Base-by-base conservation (phyloP, 108 stramenopile genomes). In the Pelagomonas calceolata region DNA sequence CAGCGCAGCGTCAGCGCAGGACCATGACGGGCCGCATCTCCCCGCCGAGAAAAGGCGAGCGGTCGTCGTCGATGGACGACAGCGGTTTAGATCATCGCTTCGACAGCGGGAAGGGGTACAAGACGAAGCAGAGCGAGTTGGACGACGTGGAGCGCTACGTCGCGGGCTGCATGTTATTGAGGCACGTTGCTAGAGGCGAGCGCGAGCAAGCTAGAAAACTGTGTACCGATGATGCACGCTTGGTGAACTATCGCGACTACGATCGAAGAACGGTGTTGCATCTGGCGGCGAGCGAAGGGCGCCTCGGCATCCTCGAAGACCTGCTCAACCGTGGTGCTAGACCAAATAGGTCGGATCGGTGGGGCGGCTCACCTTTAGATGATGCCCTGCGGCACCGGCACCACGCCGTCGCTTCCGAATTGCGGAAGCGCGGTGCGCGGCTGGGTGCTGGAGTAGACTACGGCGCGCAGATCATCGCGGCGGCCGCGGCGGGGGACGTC, bases 341-440 rank as follows among this genome's bases (percentile, higher is more conserved):
- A 30, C 64, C 84, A 39, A 84, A 80, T 46, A 66, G 78, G 21
- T 66, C 64, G 32, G 87, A 88, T 70, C 77, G 87, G 31, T 88
- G 87, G 87, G 84, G 87, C 0, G 64, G 76, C 17, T 79, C 80
- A 26, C 87, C 87, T 0, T 66, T 86, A 26, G 87, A 82, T 67
- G 87, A 88, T 64, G 84, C 87, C 30, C 63, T 71, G 30, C 73
- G 84, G 5, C 82, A 85, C 67, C 65, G 64, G 32, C 84, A 86
- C 65, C 69, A 70, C 34, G 69, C 74, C 14, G 77, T 80, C 63
- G 71, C 79, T 44, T 78, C 77, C 51, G 80, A 68, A 64, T 67
- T 87, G 12, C 66, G 81, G 29, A 51, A 37, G 32, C 17, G 67
- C 18, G 82, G 80, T 5, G 69, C 37, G 32, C 32, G 33, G 34